Evolutionary conservation across 1,284 basidiomycete species (phyloP).

Genomic region (Naganishia albida): DNA sequence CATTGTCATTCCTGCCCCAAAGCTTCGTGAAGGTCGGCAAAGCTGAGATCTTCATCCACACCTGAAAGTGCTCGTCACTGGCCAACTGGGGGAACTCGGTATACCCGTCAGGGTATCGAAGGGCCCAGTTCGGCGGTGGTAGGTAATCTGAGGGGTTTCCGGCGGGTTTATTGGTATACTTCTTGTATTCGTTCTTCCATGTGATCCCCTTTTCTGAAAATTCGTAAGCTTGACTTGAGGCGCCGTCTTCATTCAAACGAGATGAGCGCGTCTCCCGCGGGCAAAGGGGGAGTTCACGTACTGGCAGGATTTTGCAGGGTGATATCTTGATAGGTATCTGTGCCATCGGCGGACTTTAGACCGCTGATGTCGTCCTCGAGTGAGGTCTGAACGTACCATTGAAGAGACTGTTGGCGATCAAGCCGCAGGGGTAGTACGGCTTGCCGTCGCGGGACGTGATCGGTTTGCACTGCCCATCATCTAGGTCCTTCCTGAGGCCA

Average conservation of each 20-base stretch:
- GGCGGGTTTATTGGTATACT: conserved; percentile 68
- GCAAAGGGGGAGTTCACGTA: conserved; percentile 9
- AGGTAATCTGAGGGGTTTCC: conserved; percentile 64
- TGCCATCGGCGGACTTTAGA: neutral
- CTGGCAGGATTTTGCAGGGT: conserved; percentile 60
- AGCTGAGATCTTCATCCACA: conserved; percentile 99
- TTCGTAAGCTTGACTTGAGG: conserved; percentile 62
- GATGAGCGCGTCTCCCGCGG: neutral
- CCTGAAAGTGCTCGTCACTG: conserved; percentile 91
- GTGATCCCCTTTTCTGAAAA: conserved; percentile 84
- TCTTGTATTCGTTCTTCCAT: conserved; percentile 90
- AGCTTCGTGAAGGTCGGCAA: conserved; percentile 95
- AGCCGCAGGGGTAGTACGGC: conserved; percentile 87
- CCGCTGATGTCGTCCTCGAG: neutral
- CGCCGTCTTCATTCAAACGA: conserved; percentile 53
- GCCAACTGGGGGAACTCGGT: conserved; percentile 75
- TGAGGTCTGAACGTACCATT: conserved; percentile 66
- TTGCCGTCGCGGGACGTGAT: conserved; percentile 63
- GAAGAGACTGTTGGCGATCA: conserved; percentile 98
- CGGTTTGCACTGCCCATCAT: conserved; percentile 85
- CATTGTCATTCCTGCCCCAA: conserved; percentile 84
- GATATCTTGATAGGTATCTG: conserved; percentile 77
- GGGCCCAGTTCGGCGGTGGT: conserved; percentile 89
- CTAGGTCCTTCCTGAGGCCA: conserved; percentile 59
- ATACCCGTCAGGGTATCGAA: conserved; percentile 74